Base-by-base conservation (phyloP, 345 rosid species). In the Noccaea caerulescens region DNA sequence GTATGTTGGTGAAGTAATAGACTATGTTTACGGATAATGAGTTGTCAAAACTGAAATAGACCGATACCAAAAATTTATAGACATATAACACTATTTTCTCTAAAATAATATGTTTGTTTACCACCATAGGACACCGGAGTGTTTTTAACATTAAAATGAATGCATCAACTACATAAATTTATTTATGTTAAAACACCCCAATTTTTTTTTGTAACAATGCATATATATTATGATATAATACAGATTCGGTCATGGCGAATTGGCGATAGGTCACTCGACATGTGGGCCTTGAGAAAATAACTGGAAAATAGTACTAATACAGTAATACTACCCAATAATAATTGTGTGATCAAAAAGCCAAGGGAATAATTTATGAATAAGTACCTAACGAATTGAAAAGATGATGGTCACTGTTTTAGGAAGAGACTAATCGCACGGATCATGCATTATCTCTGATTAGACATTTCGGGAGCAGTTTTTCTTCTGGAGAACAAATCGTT, bases 351-450 rank as follows among this genome's bases (percentile, higher is more conserved):
- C 36, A 27, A 23, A 66, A 63, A 25, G 61, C 12, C 18, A 11
- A 50, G 8, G 43, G 47, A 58, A 66, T 50, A 58, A 13, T 65
- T 66, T 56, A 38, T 64, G 49, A n/a, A 11, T 62, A 18, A 42
- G 39, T 43, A 72, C 77, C 62, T 64, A 27, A 64, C 58, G 25
- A 72, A 72, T 27, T 44, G 33, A 54, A 63, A 63, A 54, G 41
- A 44, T 23, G 42, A 63, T 30, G 8, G 30, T 73, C 66, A 66
- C 44, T 73, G 10, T 42, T 58, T 32, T 66, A 49, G 37, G 77
- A 73, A 58, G 62, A 66, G 68, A 20, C 49, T 66, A 66, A 66
- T 73, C 72, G 66, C 66, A 58, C 53, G 77, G 67, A 58, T 50
- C 53, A 58, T 58, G 39, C 38, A 50, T 66, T 74, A 51, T 58